A percentile compares a stretch with the other conserved stretches of the same genome.
Conservation (phyloP, 2,329 filamentous ascomycete species). For the Davidsoniella eucalypti region DNA sequence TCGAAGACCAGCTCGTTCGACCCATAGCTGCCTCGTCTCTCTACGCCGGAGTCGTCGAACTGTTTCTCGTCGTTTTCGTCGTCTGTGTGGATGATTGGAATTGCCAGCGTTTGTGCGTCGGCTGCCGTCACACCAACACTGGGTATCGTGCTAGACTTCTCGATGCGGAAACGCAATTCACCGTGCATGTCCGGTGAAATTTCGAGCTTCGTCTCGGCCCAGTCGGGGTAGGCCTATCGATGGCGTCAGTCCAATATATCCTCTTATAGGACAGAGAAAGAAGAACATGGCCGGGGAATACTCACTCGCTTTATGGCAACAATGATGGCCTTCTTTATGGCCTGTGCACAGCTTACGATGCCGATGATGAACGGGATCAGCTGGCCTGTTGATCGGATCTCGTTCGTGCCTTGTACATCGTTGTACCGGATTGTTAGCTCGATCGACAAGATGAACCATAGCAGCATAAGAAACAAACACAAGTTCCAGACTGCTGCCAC, state of each 20-base stretch:
- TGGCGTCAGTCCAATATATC: conserved; percentile 2
- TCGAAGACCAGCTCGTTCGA: no score
- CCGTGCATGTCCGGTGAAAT: conserved; percentile 7
- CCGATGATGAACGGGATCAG: conserved; percentile 11
- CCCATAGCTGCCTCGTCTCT: no score
- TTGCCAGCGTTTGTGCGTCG: no score
- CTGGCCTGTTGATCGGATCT: conserved; percentile 8
- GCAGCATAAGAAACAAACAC: conserved; percentile 1
- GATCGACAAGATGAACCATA: conserved; percentile 8
- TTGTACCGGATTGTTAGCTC: conserved; percentile 9
- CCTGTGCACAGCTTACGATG: conserved; percentile 8
- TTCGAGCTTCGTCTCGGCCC: conserved; percentile 7
- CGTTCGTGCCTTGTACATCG: conserved; percentile 3
- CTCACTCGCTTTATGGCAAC: conserved; percentile 7
- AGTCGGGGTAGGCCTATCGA: conserved; percentile 7
- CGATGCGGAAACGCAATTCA: conserved; percentile 4
- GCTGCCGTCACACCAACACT: no score
- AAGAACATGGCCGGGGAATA: background rate
- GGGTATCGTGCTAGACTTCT: background rate
- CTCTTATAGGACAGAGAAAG: background rate
- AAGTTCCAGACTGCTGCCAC: conserved; percentile 1
- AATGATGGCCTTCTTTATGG: conserved; percentile 6
- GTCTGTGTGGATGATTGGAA: no score
- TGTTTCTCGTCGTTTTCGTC: no score
- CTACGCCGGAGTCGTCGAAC: no score